Evolutionary conservation across 2,329 filamentous ascomycete species (phyloP), one percentile per base, ranked within the genome.

Genomic region (Blumeria graminis): DNA sequence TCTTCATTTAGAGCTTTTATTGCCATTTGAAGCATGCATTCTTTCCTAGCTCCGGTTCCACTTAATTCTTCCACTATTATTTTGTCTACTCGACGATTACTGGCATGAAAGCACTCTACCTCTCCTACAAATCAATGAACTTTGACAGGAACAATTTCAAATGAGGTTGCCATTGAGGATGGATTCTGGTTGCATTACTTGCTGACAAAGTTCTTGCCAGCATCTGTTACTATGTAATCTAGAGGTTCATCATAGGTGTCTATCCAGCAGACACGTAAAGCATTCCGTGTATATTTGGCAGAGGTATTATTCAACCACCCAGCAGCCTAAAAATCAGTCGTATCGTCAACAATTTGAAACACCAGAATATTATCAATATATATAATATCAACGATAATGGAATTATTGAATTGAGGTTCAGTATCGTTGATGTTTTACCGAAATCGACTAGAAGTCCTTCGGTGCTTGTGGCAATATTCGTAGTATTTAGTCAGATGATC

Each of bases 311-410:
- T 16, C 14, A 58, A 45, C 28, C n/a, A 58, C 54, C 46, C 56
- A 9, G 10, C 55, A 1, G 50, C 50, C 38, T 56, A 43, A 33
- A 53, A 56, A 14, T 34, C 34, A 18, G 14, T 58, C 13, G 6
- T 18, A 46, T 54, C 55, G 36, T 58, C 32, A 18, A 58, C 18
- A 22, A 56, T 46, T 43, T 58, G 39, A 14, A 58, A 18, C 1
- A 56, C 28, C 1, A 36, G 50, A 22, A 56, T 53, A 33, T 34
- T 22, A 32, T 48, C 43, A 33, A 58, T 51, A n/a, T 51, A 51
- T 10, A 51, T 32, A 1, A 51, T 51, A 33, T 51, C 48, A 6
- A 33, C 1, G 34, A 58, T 36, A 8, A 58, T 41, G 6, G 53
- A 22, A 16, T 57, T 36, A 28, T 57, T 57, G 22, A 57, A 57